phyloP scores from a whole-genome alignment of 805 yeast species.

The Schwanniomyces yamadae region DNA sequence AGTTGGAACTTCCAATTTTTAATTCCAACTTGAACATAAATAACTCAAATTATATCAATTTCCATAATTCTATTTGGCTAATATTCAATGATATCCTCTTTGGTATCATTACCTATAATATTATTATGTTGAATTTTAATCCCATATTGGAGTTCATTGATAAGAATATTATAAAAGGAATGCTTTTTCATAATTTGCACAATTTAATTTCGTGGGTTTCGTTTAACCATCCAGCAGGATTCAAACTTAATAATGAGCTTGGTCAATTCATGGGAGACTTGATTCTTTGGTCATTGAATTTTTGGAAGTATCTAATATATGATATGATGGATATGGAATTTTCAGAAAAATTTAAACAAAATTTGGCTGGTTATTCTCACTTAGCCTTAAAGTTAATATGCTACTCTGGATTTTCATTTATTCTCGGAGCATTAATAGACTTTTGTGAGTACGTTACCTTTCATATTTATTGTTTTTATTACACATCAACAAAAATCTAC shows the following conservation, averaged over 20 bases:
- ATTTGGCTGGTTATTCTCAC: constrained; percentile 1
- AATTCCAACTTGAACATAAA: constrained; percentile 38
- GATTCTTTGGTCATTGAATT: constrained; percentile 77
- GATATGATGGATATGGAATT: constrained; percentile 8
- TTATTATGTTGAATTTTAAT: constrained; percentile 36
- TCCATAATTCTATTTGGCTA: constrained; percentile 88
- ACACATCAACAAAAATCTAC: constrained; percentile 75
- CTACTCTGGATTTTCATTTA: constrained; percentile 54
- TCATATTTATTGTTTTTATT: constrained; percentile 75
- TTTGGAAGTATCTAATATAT: constrained; percentile 46
- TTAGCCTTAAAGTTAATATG: constrained; percentile 19
- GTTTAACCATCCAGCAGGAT: constrained; percentile 83
- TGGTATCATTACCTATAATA: constrained; percentile 58
- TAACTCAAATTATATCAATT: constrained; percentile 61
- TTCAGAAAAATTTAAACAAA: background rate
- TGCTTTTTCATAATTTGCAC: constrained; percentile 47
- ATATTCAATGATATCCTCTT: constrained; percentile 76
- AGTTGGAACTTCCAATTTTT: constrained; percentile 32
- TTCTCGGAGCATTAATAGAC: constrained; percentile 67
- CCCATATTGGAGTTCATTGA: constrained; percentile 23
- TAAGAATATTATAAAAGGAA: constrained; percentile 30
- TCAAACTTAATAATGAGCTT: constrained; percentile 83
- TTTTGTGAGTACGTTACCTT: constrained; percentile 58
- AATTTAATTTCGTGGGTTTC: constrained; percentile 68
- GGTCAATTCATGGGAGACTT: constrained; percentile 84